phyloP scores from a whole-genome alignment of 2,329 filamentous ascomycete genomes.

The Thermochaetoides dissita region DNA sequence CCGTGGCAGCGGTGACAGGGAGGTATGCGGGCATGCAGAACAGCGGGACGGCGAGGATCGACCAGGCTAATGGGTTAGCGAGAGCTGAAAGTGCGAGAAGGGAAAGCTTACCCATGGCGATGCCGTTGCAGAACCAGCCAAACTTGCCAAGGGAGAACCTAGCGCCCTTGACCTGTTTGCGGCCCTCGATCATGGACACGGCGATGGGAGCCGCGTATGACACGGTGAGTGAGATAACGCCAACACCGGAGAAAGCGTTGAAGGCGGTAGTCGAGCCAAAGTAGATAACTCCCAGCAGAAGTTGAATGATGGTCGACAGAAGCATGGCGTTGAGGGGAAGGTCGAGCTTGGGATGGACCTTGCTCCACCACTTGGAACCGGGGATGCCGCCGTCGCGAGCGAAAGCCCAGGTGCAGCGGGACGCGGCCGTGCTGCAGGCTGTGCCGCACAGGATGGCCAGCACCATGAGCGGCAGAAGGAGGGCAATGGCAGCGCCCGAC shows the following conservation, averaged over 20 bases:
- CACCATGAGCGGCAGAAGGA: conserved; percentile 51
- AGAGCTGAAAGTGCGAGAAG: conserved; percentile 1
- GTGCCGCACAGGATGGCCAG: conserved; percentile 54
- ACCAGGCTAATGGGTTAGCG: conserved; percentile 38
- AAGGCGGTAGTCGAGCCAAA: conserved; percentile 57
- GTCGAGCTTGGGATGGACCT: conserved; percentile 47
- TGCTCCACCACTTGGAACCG: conserved; percentile 45
- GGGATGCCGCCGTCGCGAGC: conserved; percentile 57
- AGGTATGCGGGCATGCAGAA: conserved; percentile 59
- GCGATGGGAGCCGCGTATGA: conserved; percentile 55
- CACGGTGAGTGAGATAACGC: conserved; percentile 55
- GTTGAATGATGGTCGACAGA: conserved; percentile 51
- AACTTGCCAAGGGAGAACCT: conserved; percentile 48
- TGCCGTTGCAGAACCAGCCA: conserved; percentile 46
- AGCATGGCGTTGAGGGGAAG: conserved; percentile 60
- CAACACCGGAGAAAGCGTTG: conserved; percentile 57
- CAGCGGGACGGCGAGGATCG: conserved; percentile 52
- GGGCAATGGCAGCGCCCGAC: conserved; percentile 45
- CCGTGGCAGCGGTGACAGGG: conserved; percentile 42
- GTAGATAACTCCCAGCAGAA: conserved; percentile 52
- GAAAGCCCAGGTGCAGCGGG: conserved; percentile 56
- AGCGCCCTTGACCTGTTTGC: conserved; percentile 42
- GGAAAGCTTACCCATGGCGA: conserved; percentile 44
- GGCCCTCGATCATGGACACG: conserved; percentile 46
- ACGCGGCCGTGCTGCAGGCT: conserved; percentile 54